Evolutionary conservation across 2,329 filamentous ascomycete species (phyloP).

Genomic region (Corynespora cassiicola): DNA sequence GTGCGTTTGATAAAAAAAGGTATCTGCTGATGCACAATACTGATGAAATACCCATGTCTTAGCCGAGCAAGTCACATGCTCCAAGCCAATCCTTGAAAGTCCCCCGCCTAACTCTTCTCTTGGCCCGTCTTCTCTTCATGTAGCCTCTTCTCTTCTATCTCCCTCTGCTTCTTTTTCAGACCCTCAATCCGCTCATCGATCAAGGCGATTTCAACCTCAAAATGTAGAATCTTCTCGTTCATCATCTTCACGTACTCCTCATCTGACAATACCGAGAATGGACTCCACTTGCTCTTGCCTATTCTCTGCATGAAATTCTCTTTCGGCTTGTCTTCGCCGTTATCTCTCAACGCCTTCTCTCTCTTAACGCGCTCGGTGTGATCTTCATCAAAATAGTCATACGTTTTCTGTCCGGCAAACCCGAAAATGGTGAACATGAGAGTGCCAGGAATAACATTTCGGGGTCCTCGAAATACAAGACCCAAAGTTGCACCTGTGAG

Average conservation of each 20-base stretch:
- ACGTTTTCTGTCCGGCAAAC: constrained; percentile 62
- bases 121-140: constrained; percentile 12
- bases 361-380: constrained; percentile 42
- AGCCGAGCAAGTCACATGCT: no score
- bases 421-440: constrained; percentile 67
- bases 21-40: no score
- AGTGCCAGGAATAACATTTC: constrained; percentile 59
- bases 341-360: constrained; percentile 40
- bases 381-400: constrained; percentile 59
- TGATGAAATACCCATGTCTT: no score
- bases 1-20: no score
- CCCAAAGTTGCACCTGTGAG: constrained; percentile 65
- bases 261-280: constrained; percentile 73
- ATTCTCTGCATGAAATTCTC: constrained; percentile 57
- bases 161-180: constrained; percentile 42
- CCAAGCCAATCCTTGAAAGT: no score
- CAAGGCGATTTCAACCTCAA: constrained; percentile 79
- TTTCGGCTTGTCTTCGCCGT: constrained; percentile 34
- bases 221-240: constrained; percentile 70
- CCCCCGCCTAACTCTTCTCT: no score
- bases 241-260: constrained; percentile 76
- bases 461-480: constrained; percentile 56
- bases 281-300: constrained; percentile 72
- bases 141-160: constrained; percentile 20
- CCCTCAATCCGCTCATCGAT: constrained; percentile 76